Evolutionary conservation across 306 rosid genomes (phyloP).

Genomic region (Pyrus bretschneideri): DNA sequence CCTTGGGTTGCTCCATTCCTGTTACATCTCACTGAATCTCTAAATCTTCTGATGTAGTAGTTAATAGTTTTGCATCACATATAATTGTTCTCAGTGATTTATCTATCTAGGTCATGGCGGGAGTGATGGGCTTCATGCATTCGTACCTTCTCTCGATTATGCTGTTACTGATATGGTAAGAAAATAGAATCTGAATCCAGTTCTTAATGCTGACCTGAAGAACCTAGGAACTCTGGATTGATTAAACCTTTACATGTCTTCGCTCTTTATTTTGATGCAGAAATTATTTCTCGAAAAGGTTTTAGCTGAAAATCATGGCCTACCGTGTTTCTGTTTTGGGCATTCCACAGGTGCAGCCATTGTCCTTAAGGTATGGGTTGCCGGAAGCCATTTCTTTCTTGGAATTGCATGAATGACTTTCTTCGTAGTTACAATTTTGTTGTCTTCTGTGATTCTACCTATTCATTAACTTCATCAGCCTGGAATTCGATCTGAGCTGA

Average conservation of each 20-base stretch:
- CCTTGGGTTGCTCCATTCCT: not conserved
- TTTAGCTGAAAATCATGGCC: conserved; percentile 58
- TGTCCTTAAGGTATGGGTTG: conserved; percentile 55
- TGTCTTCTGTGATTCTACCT: not conserved
- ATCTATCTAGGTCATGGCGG: conserved; percentile 77
- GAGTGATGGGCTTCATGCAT: conserved; percentile 87
- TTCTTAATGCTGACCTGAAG: not conserved
- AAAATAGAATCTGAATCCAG: not conserved
- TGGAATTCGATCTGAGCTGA: not conserved
- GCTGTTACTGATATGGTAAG: conserved; percentile 73
- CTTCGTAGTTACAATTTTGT: not conserved
- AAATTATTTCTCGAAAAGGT: conserved; percentile 66
- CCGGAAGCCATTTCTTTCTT: not conserved
- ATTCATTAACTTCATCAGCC: not conserved
- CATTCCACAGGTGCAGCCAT: conserved; percentile 98
- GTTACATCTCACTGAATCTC: not conserved
- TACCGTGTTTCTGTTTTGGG: conserved; percentile 79
- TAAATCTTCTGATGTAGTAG: not conserved
- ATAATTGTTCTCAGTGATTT: conserved; percentile 6
- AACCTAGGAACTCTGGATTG: not conserved
- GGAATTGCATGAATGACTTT: not conserved
- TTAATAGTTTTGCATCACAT: not conserved
- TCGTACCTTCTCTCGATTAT: conserved; percentile 84
- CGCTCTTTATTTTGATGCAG: conserved; percentile 30
- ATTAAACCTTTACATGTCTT: not conserved